phyloP scores from a whole-genome alignment of 495 filamentous ascomycete genomes.

The Peziza echinospora region DNA sequence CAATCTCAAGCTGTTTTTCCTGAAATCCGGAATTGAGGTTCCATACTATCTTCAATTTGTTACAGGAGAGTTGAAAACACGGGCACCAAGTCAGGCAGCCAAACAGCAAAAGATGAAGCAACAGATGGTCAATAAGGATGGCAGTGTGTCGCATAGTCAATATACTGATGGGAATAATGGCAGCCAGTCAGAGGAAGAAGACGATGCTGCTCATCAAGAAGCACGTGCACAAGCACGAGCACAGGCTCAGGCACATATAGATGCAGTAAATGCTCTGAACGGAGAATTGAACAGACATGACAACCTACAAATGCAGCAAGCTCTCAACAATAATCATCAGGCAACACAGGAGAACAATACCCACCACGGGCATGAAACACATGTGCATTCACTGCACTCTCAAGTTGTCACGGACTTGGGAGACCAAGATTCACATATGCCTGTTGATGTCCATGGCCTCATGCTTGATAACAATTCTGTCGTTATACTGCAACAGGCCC shows the following conservation, averaged over 20 bases:
- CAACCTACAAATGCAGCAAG: not conserved
- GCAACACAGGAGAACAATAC: not conserved
- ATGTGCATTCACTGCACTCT: not conserved
- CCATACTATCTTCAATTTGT: conserved; percentile 79
- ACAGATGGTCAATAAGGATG: conserved; percentile 13
- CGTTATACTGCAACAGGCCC: conserved; percentile 24
- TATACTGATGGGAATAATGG: not conserved
- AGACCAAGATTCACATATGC: not conserved
- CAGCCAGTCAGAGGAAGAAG: conserved; percentile 12
- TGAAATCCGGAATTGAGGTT: conserved; percentile 85
- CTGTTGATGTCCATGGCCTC: conserved; percentile 8
- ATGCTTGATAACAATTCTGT: conserved; percentile 21
- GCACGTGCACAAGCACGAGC: conserved; percentile 14
- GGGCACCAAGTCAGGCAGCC: conserved; percentile 63
- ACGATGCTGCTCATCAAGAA: conserved; percentile 17
- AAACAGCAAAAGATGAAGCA: conserved; percentile 55
- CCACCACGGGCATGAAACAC: not conserved
- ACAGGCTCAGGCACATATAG: conserved; percentile 3
- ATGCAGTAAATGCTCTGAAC: conserved; percentile 1
- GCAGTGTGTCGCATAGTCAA: not conserved
- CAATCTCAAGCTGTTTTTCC: conserved; percentile 84
- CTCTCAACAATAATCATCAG: not conserved
- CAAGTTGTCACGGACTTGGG: not conserved
- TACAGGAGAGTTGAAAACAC: conserved; percentile 80
- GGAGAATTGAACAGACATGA: not conserved